Percentiles rank a stretch among this genome's conserved stretches.
These are phyloP conservation scores for Malus hybrid DNA, from an alignment of 331 rosid species.

Conservation along the genomic window DNA sequence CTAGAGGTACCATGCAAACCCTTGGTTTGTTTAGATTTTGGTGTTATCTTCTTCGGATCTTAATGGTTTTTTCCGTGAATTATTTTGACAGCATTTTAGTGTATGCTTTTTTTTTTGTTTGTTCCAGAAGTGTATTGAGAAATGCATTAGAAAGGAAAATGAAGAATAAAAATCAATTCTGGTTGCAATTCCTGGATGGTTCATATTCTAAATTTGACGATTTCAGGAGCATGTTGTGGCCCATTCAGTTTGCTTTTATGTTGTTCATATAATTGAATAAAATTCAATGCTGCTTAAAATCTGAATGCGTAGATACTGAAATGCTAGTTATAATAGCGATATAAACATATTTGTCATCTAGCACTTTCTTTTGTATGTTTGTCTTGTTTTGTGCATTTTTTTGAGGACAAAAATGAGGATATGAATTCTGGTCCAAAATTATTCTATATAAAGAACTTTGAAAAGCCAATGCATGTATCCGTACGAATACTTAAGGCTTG, in stretches of 20 bases:
- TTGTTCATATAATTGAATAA: neutral
- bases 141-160: neutral
- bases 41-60: neutral
- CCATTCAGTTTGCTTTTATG: neutral
- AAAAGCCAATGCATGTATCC: neutral
- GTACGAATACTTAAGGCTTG: neutral
- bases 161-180: neutral
- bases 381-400: neutral
- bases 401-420: neutral
- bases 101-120: neutral
- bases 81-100: neutral
- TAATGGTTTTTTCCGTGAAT: neutral
- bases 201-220: neutral
- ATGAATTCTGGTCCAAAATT: neutral
- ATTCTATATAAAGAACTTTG: neutral
- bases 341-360: neutral
- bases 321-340: neutral
- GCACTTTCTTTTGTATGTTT: neutral
- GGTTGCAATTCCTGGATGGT: neutral
- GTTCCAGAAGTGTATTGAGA: slow-evolving; percentile 1
- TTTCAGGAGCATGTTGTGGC: neutral
- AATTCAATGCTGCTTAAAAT: neutral
- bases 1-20: slow-evolving; percentile 70
- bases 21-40: slow-evolving; percentile 42
- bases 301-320: neutral